Percentiles rank a stretch among this genome's conserved stretches.
phyloP scores from a whole-genome alignment of 495 filamentous ascomycete genomes.

The Aspergillus homomorphus region DNA sequence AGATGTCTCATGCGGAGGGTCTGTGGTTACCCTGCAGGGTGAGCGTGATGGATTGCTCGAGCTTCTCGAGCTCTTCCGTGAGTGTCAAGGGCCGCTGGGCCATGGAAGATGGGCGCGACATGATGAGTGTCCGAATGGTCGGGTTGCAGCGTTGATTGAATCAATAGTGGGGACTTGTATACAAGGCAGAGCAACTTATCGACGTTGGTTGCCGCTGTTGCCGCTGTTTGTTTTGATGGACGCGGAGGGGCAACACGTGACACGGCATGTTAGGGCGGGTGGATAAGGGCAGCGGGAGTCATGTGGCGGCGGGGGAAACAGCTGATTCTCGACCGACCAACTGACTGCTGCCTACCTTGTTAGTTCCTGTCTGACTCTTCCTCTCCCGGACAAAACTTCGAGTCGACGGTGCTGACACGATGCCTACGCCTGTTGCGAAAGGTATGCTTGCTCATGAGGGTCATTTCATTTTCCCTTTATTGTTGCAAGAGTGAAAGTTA shows the following conservation, averaged over 20 bases:
- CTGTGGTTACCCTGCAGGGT: slow-evolving; percentile 75
- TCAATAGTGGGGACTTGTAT: neutral
- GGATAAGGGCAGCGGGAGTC: slow-evolving; percentile 38
- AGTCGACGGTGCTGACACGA: slow-evolving; percentile 20
- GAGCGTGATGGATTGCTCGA: slow-evolving; percentile 95
- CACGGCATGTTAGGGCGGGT: slow-evolving; percentile 30
- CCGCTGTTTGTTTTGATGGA: slow-evolving; percentile 16
- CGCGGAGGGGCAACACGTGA: slow-evolving; percentile 30
- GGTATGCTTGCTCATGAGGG: slow-evolving; percentile 31
- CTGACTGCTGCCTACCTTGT: slow-evolving; percentile 8
- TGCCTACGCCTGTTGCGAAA: slow-evolving; percentile 55
- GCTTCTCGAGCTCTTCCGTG: slow-evolving; percentile 92
- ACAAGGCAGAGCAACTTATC: neutral
- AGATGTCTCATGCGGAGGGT: slow-evolving; percentile 12
- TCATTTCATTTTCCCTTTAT: slow-evolving; percentile 4
- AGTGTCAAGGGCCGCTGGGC: slow-evolving; percentile 68
- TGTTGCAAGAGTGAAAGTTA: slow-evolving; percentile 1
- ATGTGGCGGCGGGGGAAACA: slow-evolving; percentile 26
- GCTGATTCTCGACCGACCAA: neutral
- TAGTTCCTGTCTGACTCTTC: neutral
- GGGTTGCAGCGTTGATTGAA: neutral
- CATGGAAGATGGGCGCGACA: slow-evolving; percentile 52
- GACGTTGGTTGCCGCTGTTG: slow-evolving; percentile 10
- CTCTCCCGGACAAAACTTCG: neutral
- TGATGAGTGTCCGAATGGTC: slow-evolving; percentile 16